Base-by-base conservation (phyloP, 78 protist genomes). In the Polysphondylium violaceum region DNA sequence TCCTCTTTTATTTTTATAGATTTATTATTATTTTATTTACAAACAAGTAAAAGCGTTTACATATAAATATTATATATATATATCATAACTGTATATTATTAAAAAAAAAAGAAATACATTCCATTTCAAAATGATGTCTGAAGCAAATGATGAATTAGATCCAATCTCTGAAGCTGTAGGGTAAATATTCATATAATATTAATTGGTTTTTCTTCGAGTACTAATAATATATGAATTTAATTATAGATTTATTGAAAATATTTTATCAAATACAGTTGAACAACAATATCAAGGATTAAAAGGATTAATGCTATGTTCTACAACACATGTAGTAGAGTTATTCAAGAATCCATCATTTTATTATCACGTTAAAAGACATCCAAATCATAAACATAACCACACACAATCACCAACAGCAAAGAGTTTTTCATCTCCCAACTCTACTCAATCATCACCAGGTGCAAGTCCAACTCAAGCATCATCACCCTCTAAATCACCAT, bases 151-250 rank as follows among this genome's bases (percentile, higher is more conserved):
- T 19, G 79, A 69, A 5, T 29, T 73, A 17, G 91, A 83, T 69
- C 91, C 91, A 83, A 56, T 83, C 36, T 83, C 91, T 25, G 91
- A 83, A 33, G 91, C 91, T 11, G 91, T 69, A 69, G 79, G 91
- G 91, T 83, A 83, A 59, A 68, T 19, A n/a, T n/a, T n/a, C n/a
- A n/a, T n/a, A n/a, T n/a, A n/a, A n/a, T n/a, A n/a, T n/a, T n/a
- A n/a, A n/a, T n/a, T n/a, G n/a, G n/a, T n/a, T n/a, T n/a, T n/a
- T n/a, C n/a, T n/a, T n/a, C n/a, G n/a, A n/a, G 4, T 33, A 40
- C 4, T 19, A 40, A 65, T 16, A 19, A 19, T 65, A 38, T 19
- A 19, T 38, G 35, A 21, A 35, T 38, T 38, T 65, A 40, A 21
- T 27, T 36, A 25, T 55, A 81, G 89, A 53, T 83, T 71, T 41